phyloP scores from a whole-genome alignment of 345 rosid species.

The Erucastrum elatum region DNA sequence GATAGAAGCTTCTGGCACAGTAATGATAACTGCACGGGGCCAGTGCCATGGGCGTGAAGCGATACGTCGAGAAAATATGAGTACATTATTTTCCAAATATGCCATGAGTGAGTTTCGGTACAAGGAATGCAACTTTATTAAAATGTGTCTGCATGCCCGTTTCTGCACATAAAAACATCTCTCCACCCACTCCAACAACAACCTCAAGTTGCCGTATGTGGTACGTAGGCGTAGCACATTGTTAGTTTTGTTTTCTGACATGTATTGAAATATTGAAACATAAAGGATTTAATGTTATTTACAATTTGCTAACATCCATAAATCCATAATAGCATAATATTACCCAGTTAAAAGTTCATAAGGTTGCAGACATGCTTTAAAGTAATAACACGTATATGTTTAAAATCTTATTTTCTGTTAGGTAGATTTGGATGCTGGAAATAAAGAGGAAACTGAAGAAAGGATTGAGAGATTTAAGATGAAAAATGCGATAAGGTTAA shows the following conservation, averaged over 20 bases:
- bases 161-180: conserved; percentile 2
- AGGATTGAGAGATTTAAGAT: no score
- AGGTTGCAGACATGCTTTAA: no score
- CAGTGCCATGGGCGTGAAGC: background rate
- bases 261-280: background rate
- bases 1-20: background rate
- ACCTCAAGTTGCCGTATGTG: background rate
- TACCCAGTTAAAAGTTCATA: no score
- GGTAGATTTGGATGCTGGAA: no score
- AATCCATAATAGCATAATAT: no score
- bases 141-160: conserved; percentile 1
- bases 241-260: background rate
- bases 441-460: no score
- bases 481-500: no score
- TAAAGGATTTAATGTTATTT: background rate
- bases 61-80: background rate
- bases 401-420: no score
- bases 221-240: background rate
- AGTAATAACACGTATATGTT: no score
- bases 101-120: conserved; percentile 4
- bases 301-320: background rate
- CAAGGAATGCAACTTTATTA: background rate
- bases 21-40: background rate
- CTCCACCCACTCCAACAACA: conserved; percentile 21
- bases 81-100: background rate